These are phyloP conservation scores for Saccharomycopsis schoenii DNA, from an alignment of 805 yeast species.

Conservation along the genomic window DNA sequence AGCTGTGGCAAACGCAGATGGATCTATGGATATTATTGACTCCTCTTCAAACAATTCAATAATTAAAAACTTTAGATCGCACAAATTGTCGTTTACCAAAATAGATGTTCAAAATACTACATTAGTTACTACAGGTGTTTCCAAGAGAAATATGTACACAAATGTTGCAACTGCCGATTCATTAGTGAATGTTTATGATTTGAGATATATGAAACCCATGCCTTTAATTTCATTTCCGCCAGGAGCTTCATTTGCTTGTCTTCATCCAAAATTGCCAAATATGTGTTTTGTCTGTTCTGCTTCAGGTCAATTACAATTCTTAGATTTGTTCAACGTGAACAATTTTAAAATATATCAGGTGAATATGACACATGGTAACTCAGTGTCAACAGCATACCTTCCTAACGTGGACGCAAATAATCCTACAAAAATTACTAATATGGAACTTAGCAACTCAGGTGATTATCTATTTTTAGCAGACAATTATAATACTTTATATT, in stretches of 20 bases:
- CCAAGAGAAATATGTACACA: constrained; percentile 48
- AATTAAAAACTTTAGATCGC: constrained; percentile 47
- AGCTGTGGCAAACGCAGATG: constrained; percentile 49
- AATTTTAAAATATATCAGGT: constrained; percentile 58
- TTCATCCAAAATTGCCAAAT: constrained; percentile 82
- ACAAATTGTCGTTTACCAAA: constrained; percentile 51
- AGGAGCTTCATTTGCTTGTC: constrained; percentile 74
- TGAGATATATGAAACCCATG: constrained; percentile 57
- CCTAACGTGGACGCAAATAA: neutral
- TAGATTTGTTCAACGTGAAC: constrained; percentile 76
- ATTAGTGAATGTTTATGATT: constrained; percentile 71
- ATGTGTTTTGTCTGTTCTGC: constrained; percentile 65
- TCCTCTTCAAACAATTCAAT: constrained; percentile 36
- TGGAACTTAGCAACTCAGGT: constrained; percentile 38
- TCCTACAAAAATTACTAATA: constrained; percentile 6
- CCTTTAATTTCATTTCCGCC: constrained; percentile 85
- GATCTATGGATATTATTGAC: constrained; percentile 56
- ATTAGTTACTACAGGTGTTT: constrained; percentile 73
- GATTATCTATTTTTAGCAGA: constrained; percentile 69
- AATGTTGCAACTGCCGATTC: constrained; percentile 48
- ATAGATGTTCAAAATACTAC: constrained; percentile 57
- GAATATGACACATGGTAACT: constrained; percentile 29
- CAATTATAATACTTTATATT: constrained; percentile 46
- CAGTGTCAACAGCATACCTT: neutral
- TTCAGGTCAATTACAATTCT: constrained; percentile 74